A percentile compares a stretch with the other conserved stretches of the same genome.
These are phyloP conservation scores for Trichophyton rubrum DNA, from an alignment of 2,329 filamentous ascomycete species.

Conservation along the genomic window DNA sequence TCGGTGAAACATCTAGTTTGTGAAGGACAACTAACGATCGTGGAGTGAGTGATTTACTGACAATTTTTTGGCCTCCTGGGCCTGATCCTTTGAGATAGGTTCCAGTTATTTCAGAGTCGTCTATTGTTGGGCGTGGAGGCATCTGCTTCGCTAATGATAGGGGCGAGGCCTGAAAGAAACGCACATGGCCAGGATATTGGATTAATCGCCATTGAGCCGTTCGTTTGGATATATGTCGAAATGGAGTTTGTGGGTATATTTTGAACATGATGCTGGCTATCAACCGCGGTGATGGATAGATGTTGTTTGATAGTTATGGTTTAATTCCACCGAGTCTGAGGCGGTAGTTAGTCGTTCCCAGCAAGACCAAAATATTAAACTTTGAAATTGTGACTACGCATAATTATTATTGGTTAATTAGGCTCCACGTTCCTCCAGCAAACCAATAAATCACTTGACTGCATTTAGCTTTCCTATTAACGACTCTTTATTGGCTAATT, in stretches of 20 bases:
- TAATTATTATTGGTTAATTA: too few species aligned
- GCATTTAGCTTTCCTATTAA: too few species aligned
- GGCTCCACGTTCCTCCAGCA: too few species aligned
- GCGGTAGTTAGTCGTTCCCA: too few species aligned
- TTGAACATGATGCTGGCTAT: background rate
- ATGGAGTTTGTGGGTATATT: background rate
- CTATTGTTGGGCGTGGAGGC: constrained; percentile 62
- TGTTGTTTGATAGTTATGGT: background rate
- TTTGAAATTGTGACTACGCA: too few species aligned
- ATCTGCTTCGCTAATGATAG: constrained; percentile 43
- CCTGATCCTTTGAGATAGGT: constrained; percentile 82
- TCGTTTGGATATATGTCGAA: background rate
- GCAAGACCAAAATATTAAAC: background rate
- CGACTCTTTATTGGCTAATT: too few species aligned
- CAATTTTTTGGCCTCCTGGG: constrained; percentile 91
- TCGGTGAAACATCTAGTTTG: too few species aligned
- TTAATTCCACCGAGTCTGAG: background rate
- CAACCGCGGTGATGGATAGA: background rate
- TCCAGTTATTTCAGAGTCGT: constrained; percentile 69
- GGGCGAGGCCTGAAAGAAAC: constrained; percentile 18
- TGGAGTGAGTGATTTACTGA: constrained; percentile 26
- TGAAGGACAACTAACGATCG: too few species aligned
- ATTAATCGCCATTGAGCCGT: background rate
- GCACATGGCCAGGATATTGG: background rate
- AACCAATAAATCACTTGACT: too few species aligned